These are phyloP conservation scores for Epithele typhae DNA, from an alignment of 768 basidiomycete species.

Conservation along the genomic window DNA sequence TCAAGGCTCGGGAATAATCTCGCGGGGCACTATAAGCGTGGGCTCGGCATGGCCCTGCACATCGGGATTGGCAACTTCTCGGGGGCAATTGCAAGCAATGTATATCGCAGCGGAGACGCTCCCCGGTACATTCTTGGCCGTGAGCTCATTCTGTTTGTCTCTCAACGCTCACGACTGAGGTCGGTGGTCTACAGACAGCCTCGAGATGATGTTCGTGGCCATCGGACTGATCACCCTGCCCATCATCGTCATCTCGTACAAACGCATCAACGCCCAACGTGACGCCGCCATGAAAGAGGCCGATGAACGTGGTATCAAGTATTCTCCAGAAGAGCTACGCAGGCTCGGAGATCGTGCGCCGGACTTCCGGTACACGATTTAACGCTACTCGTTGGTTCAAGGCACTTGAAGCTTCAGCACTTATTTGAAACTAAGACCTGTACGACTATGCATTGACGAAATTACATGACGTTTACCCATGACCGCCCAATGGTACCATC, in stretches of 20 bases:
- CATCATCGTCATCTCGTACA: conserved; percentile 45
- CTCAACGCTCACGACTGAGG: no score
- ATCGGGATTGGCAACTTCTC: conserved; percentile 63
- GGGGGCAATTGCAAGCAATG: conserved; percentile 59
- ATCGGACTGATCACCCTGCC: conserved; percentile 54
- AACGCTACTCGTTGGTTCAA: no score
- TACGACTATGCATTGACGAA: no score
- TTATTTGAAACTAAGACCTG: no score
- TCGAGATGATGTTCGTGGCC: conserved; percentile 64
- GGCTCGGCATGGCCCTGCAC: conserved; percentile 62
- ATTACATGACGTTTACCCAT: no score
- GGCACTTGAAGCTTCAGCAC: no score
- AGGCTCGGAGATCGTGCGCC: conserved; percentile 56
- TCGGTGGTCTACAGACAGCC: conserved; percentile 40
- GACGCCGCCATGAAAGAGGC: conserved; percentile 41
- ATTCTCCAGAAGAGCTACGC: conserved; percentile 23
- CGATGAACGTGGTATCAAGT: conserved; percentile 23
- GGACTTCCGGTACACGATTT: conserved; percentile 52
- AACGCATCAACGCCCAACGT: conserved; percentile 49
- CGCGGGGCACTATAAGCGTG: conserved; percentile 66
- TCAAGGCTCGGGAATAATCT: conserved; percentile 62
- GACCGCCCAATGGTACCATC: no score
- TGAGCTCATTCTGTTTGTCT: conserved; percentile 18
- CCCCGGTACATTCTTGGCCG: conserved; percentile 62
- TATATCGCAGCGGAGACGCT: conserved; percentile 54